phyloP scores from a whole-genome alignment of 345 rosid genomes.

The Lepidium aucheri region DNA sequence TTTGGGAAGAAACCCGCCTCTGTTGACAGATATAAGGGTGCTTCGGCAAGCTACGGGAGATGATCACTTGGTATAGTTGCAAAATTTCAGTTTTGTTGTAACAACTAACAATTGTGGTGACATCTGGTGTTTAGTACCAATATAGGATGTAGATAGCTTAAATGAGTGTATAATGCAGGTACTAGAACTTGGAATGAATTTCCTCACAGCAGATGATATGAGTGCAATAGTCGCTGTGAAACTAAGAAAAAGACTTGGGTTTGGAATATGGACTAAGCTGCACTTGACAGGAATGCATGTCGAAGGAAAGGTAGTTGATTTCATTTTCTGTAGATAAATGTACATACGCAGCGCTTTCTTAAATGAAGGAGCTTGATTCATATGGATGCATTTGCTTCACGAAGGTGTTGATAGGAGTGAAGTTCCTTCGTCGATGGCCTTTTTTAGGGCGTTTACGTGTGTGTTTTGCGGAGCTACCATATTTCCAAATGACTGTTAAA shows the following conservation, averaged over 20 bases:
- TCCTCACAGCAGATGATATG: slow-evolving; percentile 92
- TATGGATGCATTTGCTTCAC: slow-evolving; percentile 5
- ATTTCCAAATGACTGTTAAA: slow-evolving; percentile 88
- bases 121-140: not conserved
- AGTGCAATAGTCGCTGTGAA: slow-evolving; percentile 85
- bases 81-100: not conserved
- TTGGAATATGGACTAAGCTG: slow-evolving; percentile 90
- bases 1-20: slow-evolving; percentile 85
- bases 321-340: not conserved
- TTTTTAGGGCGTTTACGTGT: slow-evolving; percentile 77
- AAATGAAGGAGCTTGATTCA: not conserved
- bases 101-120: not conserved
- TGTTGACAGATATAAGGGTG: slow-evolving; percentile 75
- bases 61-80: slow-evolving; percentile 68
- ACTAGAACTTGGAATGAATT: slow-evolving; percentile 81
- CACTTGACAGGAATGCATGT: slow-evolving; percentile 94
- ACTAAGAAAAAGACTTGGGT: slow-evolving; percentile 77
- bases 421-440: slow-evolving; percentile 82
- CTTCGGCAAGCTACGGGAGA: slow-evolving; percentile 54
- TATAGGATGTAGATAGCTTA: not conserved
- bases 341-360: not conserved
- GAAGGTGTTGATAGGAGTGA: slow-evolving; percentile 86
- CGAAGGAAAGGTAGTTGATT: slow-evolving; percentile 75
- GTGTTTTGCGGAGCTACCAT: slow-evolving; percentile 95
- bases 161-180: slow-evolving; percentile 45